Conservation (phyloP, 208 protist genomes). For the Trypanosomatidae sp. region DNA sequence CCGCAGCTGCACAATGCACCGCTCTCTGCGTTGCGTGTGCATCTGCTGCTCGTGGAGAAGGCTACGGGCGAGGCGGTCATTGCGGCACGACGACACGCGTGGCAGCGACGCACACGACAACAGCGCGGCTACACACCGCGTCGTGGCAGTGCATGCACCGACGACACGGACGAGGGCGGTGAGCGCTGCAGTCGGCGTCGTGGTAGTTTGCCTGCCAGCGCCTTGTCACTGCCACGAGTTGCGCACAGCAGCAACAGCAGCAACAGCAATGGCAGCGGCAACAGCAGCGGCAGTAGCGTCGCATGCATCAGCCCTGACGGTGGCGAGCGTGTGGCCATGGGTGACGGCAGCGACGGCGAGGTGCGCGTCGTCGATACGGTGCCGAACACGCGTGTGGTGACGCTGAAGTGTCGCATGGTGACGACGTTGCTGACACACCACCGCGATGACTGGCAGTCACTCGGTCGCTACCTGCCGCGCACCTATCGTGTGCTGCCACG, state of each 20-base stretch:
- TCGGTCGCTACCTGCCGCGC: constrained; percentile 45
- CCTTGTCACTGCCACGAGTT: background rate
- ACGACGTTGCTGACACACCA: constrained; percentile 51
- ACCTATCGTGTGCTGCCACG: constrained; percentile 43
- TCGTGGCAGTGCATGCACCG: no score
- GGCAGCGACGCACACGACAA: background rate
- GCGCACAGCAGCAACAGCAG: background rate
- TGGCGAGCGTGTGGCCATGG: constrained; percentile 30
- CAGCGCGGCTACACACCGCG: background rate
- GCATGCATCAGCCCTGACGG: no score
- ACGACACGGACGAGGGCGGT: no score
- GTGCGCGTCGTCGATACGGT: constrained; percentile 50
- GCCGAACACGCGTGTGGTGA: constrained; percentile 52
- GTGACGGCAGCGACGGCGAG: constrained; percentile 22
- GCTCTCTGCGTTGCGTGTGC: constrained; percentile 21
- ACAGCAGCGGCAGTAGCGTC: background rate
- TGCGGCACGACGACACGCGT: constrained; percentile 12
- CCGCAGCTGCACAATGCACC: constrained; percentile 11
- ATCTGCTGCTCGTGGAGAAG: constrained; percentile 62
- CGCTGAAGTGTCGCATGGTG: constrained; percentile 72
- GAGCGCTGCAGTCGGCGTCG: no score
- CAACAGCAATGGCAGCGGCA: background rate
- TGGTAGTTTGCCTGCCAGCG: no score
- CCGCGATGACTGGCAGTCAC: constrained; percentile 24
- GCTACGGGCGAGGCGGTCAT: constrained; percentile 37